A percentile compares a stretch with the other conserved stretches of the same genome.
phyloP scores from a whole-genome alignment of 164 flowering plant species.

The Nelumbo lutea region DNA sequence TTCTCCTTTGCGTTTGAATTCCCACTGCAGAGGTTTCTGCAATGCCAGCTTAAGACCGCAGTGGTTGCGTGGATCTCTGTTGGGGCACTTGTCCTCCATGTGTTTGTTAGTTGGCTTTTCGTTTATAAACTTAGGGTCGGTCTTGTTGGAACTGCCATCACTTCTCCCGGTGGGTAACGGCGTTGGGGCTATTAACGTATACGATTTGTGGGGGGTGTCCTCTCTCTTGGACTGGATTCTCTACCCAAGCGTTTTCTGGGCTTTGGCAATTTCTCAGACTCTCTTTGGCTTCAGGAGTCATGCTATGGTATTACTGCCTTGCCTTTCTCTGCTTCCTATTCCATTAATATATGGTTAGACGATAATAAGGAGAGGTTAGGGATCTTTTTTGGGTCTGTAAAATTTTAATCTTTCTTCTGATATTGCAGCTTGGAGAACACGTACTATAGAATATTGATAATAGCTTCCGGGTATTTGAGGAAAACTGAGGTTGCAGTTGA shows the following conservation, averaged over 20 bases:
- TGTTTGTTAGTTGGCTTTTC: constrained; percentile 37
- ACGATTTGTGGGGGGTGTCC: constrained; percentile 43
- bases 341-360: not conserved
- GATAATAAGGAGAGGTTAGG: not conserved
- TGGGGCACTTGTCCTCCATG: constrained; percentile 28
- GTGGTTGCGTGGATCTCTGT: constrained; percentile 37
- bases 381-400: not conserved
- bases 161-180: constrained; percentile 48
- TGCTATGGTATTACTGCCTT: constrained; percentile 38
- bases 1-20: constrained; percentile 45
- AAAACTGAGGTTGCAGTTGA: constrained; percentile 27
- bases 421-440: constrained; percentile 59
- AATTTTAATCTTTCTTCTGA: not conserved
- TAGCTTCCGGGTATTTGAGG: constrained; percentile 43
- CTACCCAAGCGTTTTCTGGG: constrained; percentile 36
- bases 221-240: constrained; percentile 47
- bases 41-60: constrained; percentile 42
- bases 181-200: constrained; percentile 31
- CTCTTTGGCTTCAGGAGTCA: constrained; percentile 45
- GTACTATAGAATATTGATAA: constrained; percentile 51
- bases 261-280: constrained; percentile 46
- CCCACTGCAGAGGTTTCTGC: constrained; percentile 48
- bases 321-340: not conserved
- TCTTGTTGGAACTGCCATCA: constrained; percentile 31
- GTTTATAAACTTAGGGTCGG: constrained; percentile 33